These are phyloP conservation scores for Alloteropsis semialata DNA, from an alignment of 176 grass and related monocot genomes.

Conservation along the genomic window DNA sequence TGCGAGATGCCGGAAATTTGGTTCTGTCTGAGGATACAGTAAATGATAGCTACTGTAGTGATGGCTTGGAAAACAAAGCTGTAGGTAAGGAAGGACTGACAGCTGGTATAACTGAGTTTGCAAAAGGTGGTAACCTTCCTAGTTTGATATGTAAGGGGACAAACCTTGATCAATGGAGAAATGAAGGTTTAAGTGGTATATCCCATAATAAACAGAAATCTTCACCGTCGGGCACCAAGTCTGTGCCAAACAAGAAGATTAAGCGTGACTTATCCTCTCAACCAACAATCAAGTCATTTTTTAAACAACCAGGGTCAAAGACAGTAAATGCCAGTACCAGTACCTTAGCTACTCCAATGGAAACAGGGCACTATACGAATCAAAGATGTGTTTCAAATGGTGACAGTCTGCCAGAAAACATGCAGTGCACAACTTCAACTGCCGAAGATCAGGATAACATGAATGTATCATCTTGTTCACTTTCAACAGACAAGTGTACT, in stretches of 20 bases:
- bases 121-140: constrained; percentile 26
- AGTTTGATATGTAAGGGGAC: constrained; percentile 26
- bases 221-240: constrained; percentile 39
- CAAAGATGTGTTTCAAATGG: constrained; percentile 15
- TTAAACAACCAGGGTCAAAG: constrained; percentile 43
- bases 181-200: constrained; percentile 18
- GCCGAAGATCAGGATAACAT: constrained; percentile 31
- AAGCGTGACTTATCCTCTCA: constrained; percentile 63
- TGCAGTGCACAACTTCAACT: constrained; percentile 29
- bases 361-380: constrained; percentile 5
- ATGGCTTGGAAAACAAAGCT: constrained; percentile 38
- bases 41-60: constrained; percentile 30
- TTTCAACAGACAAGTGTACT: constrained; percentile 46
- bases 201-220: constrained; percentile 21
- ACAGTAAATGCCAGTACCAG: constrained; percentile 19
- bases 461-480: constrained; percentile 21
- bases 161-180: constrained; percentile 33
- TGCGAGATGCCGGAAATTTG: constrained; percentile 30
- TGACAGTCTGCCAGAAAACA: constrained; percentile 22
- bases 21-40: constrained; percentile 13
- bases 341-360: constrained; percentile 28
- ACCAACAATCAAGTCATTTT: constrained; percentile 93
- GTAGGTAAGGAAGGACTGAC: constrained; percentile 23
- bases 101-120: constrained; percentile 27
- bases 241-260: constrained; percentile 48